phyloP scores from a whole-genome alignment of 163 green algal species.

The Prototheca wickerhamii region DNA sequence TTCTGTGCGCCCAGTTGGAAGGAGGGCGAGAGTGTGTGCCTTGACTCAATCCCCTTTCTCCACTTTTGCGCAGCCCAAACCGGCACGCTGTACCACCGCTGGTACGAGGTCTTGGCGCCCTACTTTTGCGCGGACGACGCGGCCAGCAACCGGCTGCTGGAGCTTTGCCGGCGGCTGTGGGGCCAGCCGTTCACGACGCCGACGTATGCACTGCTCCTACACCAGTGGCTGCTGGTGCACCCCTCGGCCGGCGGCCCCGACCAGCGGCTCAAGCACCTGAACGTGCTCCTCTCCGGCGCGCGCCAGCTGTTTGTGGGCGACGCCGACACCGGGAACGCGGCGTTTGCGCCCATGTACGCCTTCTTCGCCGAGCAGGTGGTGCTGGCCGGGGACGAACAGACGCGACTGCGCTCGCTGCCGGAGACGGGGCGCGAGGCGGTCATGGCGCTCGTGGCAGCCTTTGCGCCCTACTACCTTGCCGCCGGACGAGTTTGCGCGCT shows the following conservation, averaged over 20 bases:
- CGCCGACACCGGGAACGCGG: slow-evolving; percentile 39
- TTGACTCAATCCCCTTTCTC: neutral
- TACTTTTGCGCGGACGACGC: slow-evolving; percentile 39
- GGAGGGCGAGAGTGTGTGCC: neutral
- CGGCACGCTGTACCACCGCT: slow-evolving; percentile 23
- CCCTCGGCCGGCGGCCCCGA: slow-evolving; percentile 35
- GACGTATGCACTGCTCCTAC: slow-evolving; percentile 71
- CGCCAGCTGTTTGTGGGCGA: slow-evolving; percentile 68
- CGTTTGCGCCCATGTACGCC: slow-evolving; percentile 55
- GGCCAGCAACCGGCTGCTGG: slow-evolving; percentile 43
- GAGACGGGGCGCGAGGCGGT: slow-evolving; percentile 24
- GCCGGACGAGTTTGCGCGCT: neutral
- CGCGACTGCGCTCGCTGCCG: slow-evolving; percentile 34
- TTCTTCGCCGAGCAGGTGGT: slow-evolving; percentile 47
- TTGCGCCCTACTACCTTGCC: slow-evolving; percentile 51
- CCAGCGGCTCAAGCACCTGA: slow-evolving; percentile 63
- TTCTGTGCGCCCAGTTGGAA: neutral
- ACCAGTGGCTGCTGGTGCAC: slow-evolving; percentile 52
- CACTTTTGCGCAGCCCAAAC: slow-evolving; percentile 12
- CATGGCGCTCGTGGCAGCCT: slow-evolving; percentile 36
- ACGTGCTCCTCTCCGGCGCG: slow-evolving; percentile 57
- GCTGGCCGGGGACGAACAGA: slow-evolving; percentile 16
- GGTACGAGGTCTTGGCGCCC: slow-evolving; percentile 60
- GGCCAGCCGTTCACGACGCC: slow-evolving; percentile 63
- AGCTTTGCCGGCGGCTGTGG: slow-evolving; percentile 52